Evolutionary conservation across 1,139 yeast genomes (phyloP), one percentile per base, ranked within the genome.

Genomic region (Meyerozyma guilliermondii): DNA sequence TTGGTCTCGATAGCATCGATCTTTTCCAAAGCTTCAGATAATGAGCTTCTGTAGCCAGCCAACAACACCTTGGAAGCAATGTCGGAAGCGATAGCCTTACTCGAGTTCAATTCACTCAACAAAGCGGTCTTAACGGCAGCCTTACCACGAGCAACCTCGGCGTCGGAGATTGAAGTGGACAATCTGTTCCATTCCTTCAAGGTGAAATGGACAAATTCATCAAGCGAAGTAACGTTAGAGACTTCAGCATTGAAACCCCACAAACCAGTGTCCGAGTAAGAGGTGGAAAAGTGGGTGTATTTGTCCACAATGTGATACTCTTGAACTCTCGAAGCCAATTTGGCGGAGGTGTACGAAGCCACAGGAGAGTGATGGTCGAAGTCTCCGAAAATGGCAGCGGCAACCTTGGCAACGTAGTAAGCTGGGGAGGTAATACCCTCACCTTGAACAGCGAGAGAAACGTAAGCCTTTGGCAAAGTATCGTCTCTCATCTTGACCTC

Each of bases 401-500:
- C 92, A 53, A 85, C 88, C 68, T 82, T 68, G 50, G 91, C 82
- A 48, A 79, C 77, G 65, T 76, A 76, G 70, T 74, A 83, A 56
- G 83, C 77, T 52, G 84, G 81, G 44, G 91, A 80, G 49, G 59
- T 60, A 40, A 74, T 49, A 40, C 82, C 71, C 66, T 83, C 91
- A 69, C 88, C 88, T 58, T 79, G 75, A 46, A 76, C 91, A 46
- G 87, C 88, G 54, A 86, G 72, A 46, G 89, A 68, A 54, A 84
- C 73, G 74, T 83, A 83, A 46, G 92, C 92, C 64, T 80, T 78
- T 62, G 91, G 87, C 63, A 83, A 63, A 54, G 89, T 85, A 66
- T 86, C 95, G 61, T 86, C 95, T 80, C 95, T 83, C 74, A 84
- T 71, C 77, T 89, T 81, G 53, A 84, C 81, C 65, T 86, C 94